phyloP scores from a whole-genome alignment of 306 rosid species.

The Heteromeles arbutifolia region DNA sequence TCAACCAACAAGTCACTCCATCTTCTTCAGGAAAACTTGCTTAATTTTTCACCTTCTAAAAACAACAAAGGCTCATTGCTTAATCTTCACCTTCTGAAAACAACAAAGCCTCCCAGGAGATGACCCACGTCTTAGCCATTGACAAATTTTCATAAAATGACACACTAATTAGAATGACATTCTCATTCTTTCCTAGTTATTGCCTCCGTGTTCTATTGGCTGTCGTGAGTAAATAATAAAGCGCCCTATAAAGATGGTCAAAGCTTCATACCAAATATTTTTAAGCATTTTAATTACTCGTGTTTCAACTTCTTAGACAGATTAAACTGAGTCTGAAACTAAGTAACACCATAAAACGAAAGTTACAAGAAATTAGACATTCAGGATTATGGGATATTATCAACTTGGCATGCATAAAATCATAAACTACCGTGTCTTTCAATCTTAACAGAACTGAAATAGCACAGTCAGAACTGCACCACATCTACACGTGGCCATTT shows the following conservation, averaged over 20 bases:
- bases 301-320: not conserved
- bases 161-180: no score
- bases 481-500: no score
- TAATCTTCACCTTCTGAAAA: no score
- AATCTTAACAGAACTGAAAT: not conserved
- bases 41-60: no score
- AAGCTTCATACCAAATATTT: not conserved
- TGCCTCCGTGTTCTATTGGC: not conserved
- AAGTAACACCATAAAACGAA: not conserved
- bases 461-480: not conserved
- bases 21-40: no score
- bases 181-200: not conserved
- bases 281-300: not conserved
- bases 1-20: no score
- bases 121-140: no score
- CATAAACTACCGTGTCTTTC: not conserved
- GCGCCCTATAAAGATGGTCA: not conserved
- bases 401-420: not conserved
- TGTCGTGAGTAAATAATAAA: not conserved
- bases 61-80: no score
- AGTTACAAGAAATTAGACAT: not conserved
- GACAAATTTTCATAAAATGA: no score
- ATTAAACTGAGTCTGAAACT: not conserved
- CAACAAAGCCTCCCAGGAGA: no score
- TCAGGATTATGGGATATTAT: not conserved